Evolutionary conservation across 2,329 filamentous ascomycete species (phyloP).

Genomic region (Ambrosiella cleistominuta): DNA sequence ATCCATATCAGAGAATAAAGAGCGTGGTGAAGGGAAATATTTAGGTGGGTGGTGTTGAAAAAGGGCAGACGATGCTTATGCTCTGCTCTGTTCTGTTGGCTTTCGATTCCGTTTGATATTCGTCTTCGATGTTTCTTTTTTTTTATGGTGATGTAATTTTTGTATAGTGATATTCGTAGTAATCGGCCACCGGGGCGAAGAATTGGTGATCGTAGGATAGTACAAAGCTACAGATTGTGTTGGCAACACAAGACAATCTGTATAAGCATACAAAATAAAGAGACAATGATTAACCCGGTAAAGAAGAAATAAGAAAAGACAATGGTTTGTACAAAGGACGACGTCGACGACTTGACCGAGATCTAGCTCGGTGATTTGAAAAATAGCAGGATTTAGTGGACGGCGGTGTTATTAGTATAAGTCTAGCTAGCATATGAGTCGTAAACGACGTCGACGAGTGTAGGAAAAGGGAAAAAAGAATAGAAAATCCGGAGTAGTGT

Average conservation of each 20-base stretch:
- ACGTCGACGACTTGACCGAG: neutral
- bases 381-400: neutral
- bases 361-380: neutral
- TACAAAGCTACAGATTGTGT: neutral
- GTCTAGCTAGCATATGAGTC: neutral
- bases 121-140: neutral
- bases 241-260: neutral
- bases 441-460: neutral
- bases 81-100: neutral
- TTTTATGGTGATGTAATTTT: neutral
- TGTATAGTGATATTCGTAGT: neutral
- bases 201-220: neutral
- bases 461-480: neutral
- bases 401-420: neutral
- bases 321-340: neutral
- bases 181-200: conserved; percentile 5
- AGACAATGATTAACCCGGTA: neutral
- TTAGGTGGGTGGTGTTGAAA: neutral
- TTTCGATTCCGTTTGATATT: neutral
- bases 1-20: conserved; percentile 6
- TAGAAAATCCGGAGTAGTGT: neutral
- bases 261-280: neutral
- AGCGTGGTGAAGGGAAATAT: neutral
- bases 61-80: neutral
- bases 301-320: neutral